Evolutionary conservation across 495 filamentous ascomycete species (phyloP), one percentile per base, ranked within the genome.

Genomic region (Ramalina peruviana): DNA sequence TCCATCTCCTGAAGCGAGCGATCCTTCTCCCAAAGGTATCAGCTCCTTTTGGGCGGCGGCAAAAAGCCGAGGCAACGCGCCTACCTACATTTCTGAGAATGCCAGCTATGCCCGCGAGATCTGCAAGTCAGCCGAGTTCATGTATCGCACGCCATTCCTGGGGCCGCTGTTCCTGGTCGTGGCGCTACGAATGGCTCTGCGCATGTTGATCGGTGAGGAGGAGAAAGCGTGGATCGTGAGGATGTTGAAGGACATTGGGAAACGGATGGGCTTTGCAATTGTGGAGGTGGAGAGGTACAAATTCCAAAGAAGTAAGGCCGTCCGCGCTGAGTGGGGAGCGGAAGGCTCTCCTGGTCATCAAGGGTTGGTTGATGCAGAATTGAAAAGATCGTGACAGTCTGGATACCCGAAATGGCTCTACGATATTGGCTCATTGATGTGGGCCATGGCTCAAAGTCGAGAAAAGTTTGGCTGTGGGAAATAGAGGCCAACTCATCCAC

Each of bases 191-290:
- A 23, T 26, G 10, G 21, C 38, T 12, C 13, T 43, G 20, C 21
- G 53, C n/a, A 48, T 51, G 23, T 39, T 52, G 4, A 43, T 17
- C 12, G 20, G 3, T 36, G 13, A 4, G 20, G 39, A 20, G 43
- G 53, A 55, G 33, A 47, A 45, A 45, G 26, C n/a, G 11, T 55
- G 53, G 53, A 25, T 55, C 12, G 13, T 52, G 16, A n/a, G 27
- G 9, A 47, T 46, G 30, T 25, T 48, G 51, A 36, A 27, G 10
- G 0, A 10, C 12, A 40, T 51, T 20, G 39, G 49, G 6, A 43
- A 33, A 33, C 40, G 13, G 6, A 52, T 41, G 16, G 37, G 43
- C 36, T 15, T 52, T 11, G 49, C 53, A 7, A 42, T 12, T 12
- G 33, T 2, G 17, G 33, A 19, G 23, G 23, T 48, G 30, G 46